phyloP scores from a whole-genome alignment of 2,329 filamentous ascomycete species.

The Fusarium sp. region DNA sequence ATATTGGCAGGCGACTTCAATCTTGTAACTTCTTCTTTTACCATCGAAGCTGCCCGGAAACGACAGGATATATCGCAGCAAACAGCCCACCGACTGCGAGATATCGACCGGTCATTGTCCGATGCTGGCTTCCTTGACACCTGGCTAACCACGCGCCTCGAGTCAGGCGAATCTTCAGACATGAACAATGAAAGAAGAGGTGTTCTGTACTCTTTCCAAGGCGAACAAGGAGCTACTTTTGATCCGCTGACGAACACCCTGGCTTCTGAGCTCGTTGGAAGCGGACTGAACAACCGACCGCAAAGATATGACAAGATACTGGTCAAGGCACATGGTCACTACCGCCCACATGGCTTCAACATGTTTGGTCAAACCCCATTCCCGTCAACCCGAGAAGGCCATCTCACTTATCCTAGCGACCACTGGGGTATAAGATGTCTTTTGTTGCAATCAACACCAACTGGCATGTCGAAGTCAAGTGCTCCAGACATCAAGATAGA shows the following conservation, averaged over 20 bases:
- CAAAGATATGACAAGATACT: constrained; percentile 76
- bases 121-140: constrained; percentile 63
- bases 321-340: constrained; percentile 55
- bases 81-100: constrained; percentile 57
- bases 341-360: constrained; percentile 61
- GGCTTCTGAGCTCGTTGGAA: constrained; percentile 63
- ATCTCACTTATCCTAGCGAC: constrained; percentile 59
- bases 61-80: constrained; percentile 65
- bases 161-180: constrained; percentile 56
- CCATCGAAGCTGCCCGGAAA: constrained; percentile 64
- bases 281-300: constrained; percentile 64
- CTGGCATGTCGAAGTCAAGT: neutral
- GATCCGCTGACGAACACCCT: constrained; percentile 68
- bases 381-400: neutral
- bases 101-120: constrained; percentile 60
- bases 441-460: constrained; percentile 43
- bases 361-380: constrained; percentile 62
- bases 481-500: constrained; percentile 44
- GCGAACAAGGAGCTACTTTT: constrained; percentile 74
- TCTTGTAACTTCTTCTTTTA: constrained; percentile 68
- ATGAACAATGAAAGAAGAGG: constrained; percentile 42
- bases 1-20: constrained; percentile 75
- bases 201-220: constrained; percentile 59
- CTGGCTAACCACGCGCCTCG: constrained; percentile 61
- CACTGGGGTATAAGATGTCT: constrained; percentile 69